A percentile compares a stretch with the other conserved stretches of the same genome.
Evolutionary conservation across 495 filamentous ascomycete genomes (phyloP).

Genomic region (Hyaloscypha bicolor): DNA sequence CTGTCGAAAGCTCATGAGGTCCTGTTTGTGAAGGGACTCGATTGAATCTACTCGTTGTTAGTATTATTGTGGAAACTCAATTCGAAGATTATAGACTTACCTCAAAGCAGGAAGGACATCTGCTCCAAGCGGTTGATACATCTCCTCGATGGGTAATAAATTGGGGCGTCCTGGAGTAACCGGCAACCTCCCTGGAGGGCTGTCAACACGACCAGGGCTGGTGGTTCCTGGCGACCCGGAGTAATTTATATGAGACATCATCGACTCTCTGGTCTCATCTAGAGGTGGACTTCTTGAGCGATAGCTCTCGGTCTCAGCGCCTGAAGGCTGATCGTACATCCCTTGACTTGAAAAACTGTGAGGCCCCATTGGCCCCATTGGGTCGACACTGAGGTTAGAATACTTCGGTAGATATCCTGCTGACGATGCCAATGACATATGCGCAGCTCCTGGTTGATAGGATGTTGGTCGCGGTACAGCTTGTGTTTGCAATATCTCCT

Average conservation of each 20-base stretch:
- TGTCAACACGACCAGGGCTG: background rate
- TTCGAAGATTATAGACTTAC: background rate
- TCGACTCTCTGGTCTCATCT: constrained; percentile 3
- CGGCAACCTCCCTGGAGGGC: background rate
- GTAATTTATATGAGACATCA: constrained; percentile 10
- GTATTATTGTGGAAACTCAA: background rate
- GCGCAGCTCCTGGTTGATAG: background rate
- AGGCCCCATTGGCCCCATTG: background rate
- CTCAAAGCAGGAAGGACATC: constrained; percentile 1
- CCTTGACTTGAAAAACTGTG: background rate
- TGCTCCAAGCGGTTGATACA: background rate
- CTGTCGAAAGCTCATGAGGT: constrained; percentile 8
- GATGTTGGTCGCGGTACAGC: background rate
- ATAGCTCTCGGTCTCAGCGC: constrained; percentile 14
- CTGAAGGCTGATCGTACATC: constrained; percentile 1
- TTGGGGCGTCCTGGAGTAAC: background rate
- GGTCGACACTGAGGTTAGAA: background rate
- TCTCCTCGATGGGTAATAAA: background rate
- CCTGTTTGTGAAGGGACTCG: background rate
- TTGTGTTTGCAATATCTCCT: constrained; percentile 17
- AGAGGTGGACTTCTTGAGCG: constrained; percentile 11
- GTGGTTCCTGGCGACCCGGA: background rate
- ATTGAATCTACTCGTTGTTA: constrained; percentile 2
- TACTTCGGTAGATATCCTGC: constrained; percentile 8
- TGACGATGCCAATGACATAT: constrained; percentile 7